phyloP scores from a whole-genome alignment of 2,329 filamentous ascomycete genomes.

The Immersiporthe knoxdaviesiana region DNA sequence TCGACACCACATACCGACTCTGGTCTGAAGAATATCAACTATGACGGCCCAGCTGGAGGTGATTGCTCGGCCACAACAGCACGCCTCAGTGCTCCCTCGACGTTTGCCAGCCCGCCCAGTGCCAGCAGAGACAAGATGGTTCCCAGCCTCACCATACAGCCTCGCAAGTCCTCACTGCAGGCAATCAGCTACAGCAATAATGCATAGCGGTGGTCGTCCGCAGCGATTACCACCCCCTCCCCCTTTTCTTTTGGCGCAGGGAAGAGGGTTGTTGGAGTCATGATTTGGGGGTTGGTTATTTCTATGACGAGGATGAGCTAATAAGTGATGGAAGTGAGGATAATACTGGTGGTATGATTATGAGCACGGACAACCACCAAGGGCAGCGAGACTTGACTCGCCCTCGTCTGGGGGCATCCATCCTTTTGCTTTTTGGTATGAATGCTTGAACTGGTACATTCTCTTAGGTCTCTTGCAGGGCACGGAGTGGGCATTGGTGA shows the following conservation, averaged over 20 bases:
- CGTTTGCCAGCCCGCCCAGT: not conserved
- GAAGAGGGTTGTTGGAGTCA: slow-evolving; percentile 15
- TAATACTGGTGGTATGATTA: too few species aligned
- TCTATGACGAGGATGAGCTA: not conserved
- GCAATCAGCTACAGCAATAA: not conserved
- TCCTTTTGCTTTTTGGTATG: not conserved
- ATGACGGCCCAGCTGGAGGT: not conserved
- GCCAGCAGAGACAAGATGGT: not conserved
- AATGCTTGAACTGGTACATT: not conserved
- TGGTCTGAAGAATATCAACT: slow-evolving; percentile 2
- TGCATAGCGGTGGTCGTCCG: slow-evolving; percentile 4
- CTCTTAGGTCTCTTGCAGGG: not conserved
- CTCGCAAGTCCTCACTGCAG: slow-evolving; percentile 12
- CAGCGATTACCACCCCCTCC: too few species aligned
- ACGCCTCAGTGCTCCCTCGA: not conserved
- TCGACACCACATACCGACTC: not conserved
- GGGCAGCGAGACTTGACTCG: not conserved
- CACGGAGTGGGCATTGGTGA: not conserved
- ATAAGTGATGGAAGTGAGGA: not conserved
- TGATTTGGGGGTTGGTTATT: slow-evolving; percentile 13
- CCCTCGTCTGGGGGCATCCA: too few species aligned
- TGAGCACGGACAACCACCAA: not conserved
- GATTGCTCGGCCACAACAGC: not conserved
- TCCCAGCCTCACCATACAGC: not conserved
- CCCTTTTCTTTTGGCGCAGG: slow-evolving; percentile 8